Percentiles rank a stretch among this genome's conserved stretches.
Conservation (phyloP, 176 grass and related monocot species). For the Sorghum bicolor region Sorghum_bicolor_NCBIv3 NC_012871.2:3088501-3089000, state of each 20-base stretch:
- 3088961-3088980: slow-evolving; percentile 35
- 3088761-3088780: slow-evolving; percentile 27
- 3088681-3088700: slow-evolving; percentile 99
- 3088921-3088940: slow-evolving; percentile 23
- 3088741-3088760: slow-evolving; percentile 77
- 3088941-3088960: slow-evolving; percentile 21
- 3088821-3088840: slow-evolving; percentile 87
- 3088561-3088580: slow-evolving; percentile 44
- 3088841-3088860: slow-evolving; percentile 98
- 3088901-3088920: slow-evolving; percentile 33
- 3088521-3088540: slow-evolving; percentile 90
- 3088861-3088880: slow-evolving; percentile 82
- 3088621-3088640: neutral
- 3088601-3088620: neutral
- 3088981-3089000: slow-evolving; percentile 84
- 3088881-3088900: slow-evolving; percentile 97
- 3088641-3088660: slow-evolving; percentile 13
- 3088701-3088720: slow-evolving; percentile 78
- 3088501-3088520: slow-evolving; percentile 92
- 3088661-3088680: slow-evolving; percentile 33
- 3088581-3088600: neutral
- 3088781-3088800: slow-evolving; percentile 25
- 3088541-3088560: slow-evolving; percentile 84
- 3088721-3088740: slow-evolving; percentile 88
- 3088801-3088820: slow-evolving; percentile 38